Evolutionary conservation across 805 yeast genomes (phyloP), one percentile per base, ranked within the genome.

Genomic region (Kregervanrija pseudodelftensis): DNA sequence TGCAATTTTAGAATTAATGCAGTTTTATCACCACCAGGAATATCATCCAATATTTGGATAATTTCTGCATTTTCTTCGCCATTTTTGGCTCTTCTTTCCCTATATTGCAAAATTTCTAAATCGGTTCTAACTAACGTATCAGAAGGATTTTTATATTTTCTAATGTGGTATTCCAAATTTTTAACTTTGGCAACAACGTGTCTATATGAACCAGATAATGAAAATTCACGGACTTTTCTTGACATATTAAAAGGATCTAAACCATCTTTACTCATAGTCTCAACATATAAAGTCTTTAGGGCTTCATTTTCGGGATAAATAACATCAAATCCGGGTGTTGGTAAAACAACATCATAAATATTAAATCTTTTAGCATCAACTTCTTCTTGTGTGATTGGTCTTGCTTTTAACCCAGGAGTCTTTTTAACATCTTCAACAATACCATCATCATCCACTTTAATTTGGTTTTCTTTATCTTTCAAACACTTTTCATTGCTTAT

Each of bases 271-370:
- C 72, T 74, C 98, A 93, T 93, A 8, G 78, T 69, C 3, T 76
- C 79, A 37, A 76, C 74, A 59, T 90, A 90, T 1, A 77, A 76
- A 36, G 79, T 70, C 54, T 69, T 70, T 39, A 87, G 66, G 36
- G 72, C 63, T 43, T 71, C 72, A 56, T 87, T 85, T 10, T 73
- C 67, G 7, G 99, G 99, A 58, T 93, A 93, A 11, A 72, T 59
- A n/a, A 93, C 78, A 59, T 89, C 97, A 61, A 80, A 89, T 0
- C 99, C 99, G 2, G 99, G 99, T 0, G 95, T 78, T n/a, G 99
- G 98, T 44, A 93, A 69, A 3, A 95, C 95, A 30, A 93, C 73
- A 63, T 93, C 98, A 57, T 74, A 81, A 32, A 91, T 83, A 11
- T 83, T 64, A 59, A 73, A 85, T 43, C 72, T 75, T 0, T 77